Conservation (phyloP, 805 yeast species). For the Monosporozyma solicola region DNA sequence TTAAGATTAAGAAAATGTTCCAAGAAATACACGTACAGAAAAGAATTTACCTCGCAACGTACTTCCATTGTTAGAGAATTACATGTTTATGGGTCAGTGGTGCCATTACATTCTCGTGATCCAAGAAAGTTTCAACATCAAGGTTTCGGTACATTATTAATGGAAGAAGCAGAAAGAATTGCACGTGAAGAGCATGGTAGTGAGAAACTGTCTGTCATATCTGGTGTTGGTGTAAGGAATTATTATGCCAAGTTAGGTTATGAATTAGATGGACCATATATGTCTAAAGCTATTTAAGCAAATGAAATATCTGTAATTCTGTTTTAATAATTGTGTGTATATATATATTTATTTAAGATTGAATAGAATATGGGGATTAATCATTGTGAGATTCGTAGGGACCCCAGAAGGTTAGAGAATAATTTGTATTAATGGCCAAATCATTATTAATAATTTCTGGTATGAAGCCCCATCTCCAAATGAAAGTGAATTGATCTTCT, state of each 20-base stretch:
- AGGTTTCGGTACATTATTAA: slow-evolving; percentile 92
- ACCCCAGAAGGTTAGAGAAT: slow-evolving; percentile 19
- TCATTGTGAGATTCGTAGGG: slow-evolving; percentile 6
- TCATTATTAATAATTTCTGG: slow-evolving; percentile 38
- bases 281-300: slow-evolving; percentile 57
- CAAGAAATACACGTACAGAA: slow-evolving; percentile 80
- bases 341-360: not conserved
- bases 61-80: slow-evolving; percentile 94
- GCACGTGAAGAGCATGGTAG: slow-evolving; percentile 94
- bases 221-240: slow-evolving; percentile 96
- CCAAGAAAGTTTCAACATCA: slow-evolving; percentile 98
- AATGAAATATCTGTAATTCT: not conserved
- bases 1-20: slow-evolving; percentile 82
- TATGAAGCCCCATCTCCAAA: slow-evolving; percentile 50
- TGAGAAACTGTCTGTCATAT: slow-evolving; percentile 80
- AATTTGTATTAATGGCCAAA: slow-evolving; percentile 16
- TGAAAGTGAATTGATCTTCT: slow-evolving; percentile 46
- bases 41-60: slow-evolving; percentile 74
- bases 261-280: slow-evolving; percentile 87
- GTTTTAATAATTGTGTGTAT: not conserved
- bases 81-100: slow-evolving; percentile 96
- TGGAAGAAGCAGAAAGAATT: slow-evolving; percentile 98
- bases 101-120: slow-evolving; percentile 91
- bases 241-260: slow-evolving; percentile 91
- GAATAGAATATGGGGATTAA: not conserved